phyloP scores from a whole-genome alignment of 2,329 filamentous ascomycete genomes.

The Talaromyces sp. region DNA sequence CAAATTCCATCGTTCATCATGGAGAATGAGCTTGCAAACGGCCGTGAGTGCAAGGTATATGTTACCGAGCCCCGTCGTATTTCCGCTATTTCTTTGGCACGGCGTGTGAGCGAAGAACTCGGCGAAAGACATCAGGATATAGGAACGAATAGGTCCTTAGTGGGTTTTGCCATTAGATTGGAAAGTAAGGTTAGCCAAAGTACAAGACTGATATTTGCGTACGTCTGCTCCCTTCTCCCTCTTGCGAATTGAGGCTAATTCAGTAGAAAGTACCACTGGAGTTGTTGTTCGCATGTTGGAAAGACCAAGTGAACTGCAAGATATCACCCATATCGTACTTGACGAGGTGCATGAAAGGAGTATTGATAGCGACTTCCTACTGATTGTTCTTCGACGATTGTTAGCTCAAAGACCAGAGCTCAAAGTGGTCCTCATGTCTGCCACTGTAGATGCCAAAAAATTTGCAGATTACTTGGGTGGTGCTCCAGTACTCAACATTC shows the following conservation, averaged over 20 bases:
- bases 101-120: conserved; percentile 90
- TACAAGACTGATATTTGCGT: conserved; percentile 87
- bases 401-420: conserved; percentile 74
- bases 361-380: conserved; percentile 93
- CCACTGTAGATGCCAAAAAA: conserved; percentile 86
- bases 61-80: conserved; percentile 95
- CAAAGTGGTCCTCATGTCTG: conserved; percentile 95
- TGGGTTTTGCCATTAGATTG: conserved; percentile 91
- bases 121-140: conserved; percentile 80
- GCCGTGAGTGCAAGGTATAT: conserved; percentile 84
- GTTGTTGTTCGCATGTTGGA: conserved; percentile 99
- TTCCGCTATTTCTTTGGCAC: conserved; percentile 89
- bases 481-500: conserved; percentile 85
- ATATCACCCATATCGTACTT: conserved; percentile 91
- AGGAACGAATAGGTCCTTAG: conserved; percentile 76
- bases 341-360: conserved; percentile 96
- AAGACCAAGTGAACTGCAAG: conserved; percentile 76
- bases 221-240: conserved; percentile 35
- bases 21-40: conserved; percentile 79
- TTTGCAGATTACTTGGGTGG: conserved; percentile 86
- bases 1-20: conserved; percentile 94
- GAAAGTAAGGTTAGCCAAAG: conserved; percentile 81
- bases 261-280: conserved; percentile 56
- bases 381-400: conserved; percentile 86
- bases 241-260: conserved; percentile 20